Conservation (phyloP, 2,329 filamentous ascomycete genomes). For the Fusarium virguliforme region DNA sequence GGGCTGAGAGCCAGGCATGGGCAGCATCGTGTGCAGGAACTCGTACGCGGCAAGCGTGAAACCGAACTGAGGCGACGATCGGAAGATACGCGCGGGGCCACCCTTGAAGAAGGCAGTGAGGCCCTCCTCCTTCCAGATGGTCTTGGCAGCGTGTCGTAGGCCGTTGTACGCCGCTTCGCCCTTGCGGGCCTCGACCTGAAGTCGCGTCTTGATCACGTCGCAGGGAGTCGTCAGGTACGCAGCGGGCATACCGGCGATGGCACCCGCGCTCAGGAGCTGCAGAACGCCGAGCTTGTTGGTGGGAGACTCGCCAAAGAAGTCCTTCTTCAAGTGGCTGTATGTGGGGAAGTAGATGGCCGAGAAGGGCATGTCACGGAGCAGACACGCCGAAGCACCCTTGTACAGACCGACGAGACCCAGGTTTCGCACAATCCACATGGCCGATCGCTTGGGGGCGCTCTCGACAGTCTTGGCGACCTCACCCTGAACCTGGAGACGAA, state of each 20-base stretch:
- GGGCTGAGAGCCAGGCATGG: conserved; percentile 75
- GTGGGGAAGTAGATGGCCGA: conserved; percentile 99
- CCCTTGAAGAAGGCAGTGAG: conserved; percentile 99
- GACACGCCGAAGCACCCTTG: conserved; percentile 94
- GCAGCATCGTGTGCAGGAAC: conserved; percentile 85
- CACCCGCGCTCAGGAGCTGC: conserved; percentile 93
- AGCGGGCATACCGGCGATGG: conserved; percentile 92
- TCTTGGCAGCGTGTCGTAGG: conserved; percentile 86
- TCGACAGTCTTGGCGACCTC: conserved; percentile 92
- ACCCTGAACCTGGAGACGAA: conserved; percentile 96
- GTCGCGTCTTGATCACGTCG: conserved; percentile 98
- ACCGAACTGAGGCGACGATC: conserved; percentile 96
- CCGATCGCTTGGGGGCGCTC: conserved; percentile 87
- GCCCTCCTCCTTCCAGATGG: conserved; percentile 91
- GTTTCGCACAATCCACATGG: conserved; percentile 98
- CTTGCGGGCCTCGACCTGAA: conserved; percentile 98
- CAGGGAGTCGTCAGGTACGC: conserved; percentile 97
- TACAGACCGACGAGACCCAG: conserved; percentile 94
- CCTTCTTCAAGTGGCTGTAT: conserved; percentile 94
- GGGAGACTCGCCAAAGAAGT: conserved; percentile 90
- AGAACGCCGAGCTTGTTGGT: conserved; percentile 91
- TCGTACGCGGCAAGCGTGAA: conserved; percentile 98
- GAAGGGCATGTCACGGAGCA: conserved; percentile 97
- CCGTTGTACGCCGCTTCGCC: conserved; percentile 91
- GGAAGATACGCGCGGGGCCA: conserved; percentile 92